Base-by-base conservation (phyloP, 176 grass and related monocot species). In the Tillandsia leiboldiana region DNA sequence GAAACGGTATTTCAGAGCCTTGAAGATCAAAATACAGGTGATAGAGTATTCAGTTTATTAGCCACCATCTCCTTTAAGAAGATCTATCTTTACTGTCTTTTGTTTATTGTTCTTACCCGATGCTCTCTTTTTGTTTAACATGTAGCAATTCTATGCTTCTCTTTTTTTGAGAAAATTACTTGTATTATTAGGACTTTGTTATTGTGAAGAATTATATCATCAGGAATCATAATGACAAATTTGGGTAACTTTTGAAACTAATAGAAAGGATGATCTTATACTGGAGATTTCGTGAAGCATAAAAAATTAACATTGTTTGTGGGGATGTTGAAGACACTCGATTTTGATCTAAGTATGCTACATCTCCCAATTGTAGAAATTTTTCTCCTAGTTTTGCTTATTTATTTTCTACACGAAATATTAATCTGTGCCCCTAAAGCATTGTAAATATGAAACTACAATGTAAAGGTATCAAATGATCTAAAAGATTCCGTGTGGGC, bases 1-100 rank as follows among this genome's bases (percentile, higher is more conserved):
- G 94, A 93, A 79, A 93, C 89, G 65, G 12, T 99, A 82, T 99
- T 99, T 90, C 86, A 90, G 52, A 90, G 89, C 82, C 70, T 99
- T 42, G 84, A 99, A 80, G 94, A 99, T 70, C 94, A 99, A 73
- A 87, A 85, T 68, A 81, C 82, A 78, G 94, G 94, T 90, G 71
- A 62, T 50, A 42, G 23, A 54, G 54, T 69, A 69, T 77, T 77
- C 12, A 72, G 26, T 77, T 69, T 63, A 2, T 59, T 59, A 18
- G 49, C 50, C 10, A 2, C 18, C 10, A 14, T 54, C 9, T 52
- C 66, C 9, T 56, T 13, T 56, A 13, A 12, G 13, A 13, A 17
- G 20, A 59, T 59, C 14, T 8, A 18, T 8, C 2, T 59, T 17
- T 20, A 1, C 20, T 22, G 2, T 22, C 14, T 59, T 58, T 18